Percentiles rank a stretch among this genome's conserved stretches.
These are phyloP conservation scores for Pseudopediastrum boryanum DNA, from an alignment of 139 green algal species.

Conservation along the genomic window DNA sequence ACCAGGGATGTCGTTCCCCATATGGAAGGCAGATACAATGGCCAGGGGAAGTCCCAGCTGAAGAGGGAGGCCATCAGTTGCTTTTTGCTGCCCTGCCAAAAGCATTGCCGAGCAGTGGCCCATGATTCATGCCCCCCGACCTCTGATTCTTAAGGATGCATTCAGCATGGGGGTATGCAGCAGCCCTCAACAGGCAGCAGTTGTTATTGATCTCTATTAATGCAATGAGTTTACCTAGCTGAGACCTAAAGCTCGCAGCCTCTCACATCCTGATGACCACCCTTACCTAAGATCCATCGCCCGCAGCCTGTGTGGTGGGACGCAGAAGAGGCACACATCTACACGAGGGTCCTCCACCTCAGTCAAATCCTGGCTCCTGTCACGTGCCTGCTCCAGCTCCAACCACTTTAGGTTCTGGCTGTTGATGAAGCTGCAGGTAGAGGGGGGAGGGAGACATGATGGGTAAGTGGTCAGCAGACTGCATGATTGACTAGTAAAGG, in stretches of 20 bases:
- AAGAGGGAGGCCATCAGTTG: too few species aligned
- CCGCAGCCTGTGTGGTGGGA: conserved; percentile 76
- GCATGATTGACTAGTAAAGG: too few species aligned
- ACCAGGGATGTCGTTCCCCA: too few species aligned
- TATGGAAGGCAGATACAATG: too few species aligned
- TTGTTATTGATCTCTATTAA: neutral
- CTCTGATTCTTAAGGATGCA: too few species aligned
- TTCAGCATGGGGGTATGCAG: neutral
- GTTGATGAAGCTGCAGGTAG: conserved; percentile 24
- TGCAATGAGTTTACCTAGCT: neutral
- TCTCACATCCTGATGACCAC: neutral
- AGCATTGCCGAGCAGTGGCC: neutral
- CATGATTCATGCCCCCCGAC: too few species aligned
- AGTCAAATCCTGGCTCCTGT: conserved; percentile 47
- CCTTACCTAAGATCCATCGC: conserved; percentile 67
- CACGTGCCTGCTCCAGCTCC: conserved; percentile 52
- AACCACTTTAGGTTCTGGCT: conserved; percentile 65
- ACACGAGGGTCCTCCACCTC: conserved; percentile 74
- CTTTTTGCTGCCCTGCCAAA: neutral
- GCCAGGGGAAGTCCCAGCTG: too few species aligned
- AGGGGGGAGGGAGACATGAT: neutral
- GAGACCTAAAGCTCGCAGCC: neutral
- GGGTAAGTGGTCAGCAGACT: too few species aligned
- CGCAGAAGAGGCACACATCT: conserved; percentile 77
- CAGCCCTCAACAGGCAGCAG: neutral